Conservation (phyloP, 306 rosid genomes). For the Chamaecrista fasciculata region DNA sequence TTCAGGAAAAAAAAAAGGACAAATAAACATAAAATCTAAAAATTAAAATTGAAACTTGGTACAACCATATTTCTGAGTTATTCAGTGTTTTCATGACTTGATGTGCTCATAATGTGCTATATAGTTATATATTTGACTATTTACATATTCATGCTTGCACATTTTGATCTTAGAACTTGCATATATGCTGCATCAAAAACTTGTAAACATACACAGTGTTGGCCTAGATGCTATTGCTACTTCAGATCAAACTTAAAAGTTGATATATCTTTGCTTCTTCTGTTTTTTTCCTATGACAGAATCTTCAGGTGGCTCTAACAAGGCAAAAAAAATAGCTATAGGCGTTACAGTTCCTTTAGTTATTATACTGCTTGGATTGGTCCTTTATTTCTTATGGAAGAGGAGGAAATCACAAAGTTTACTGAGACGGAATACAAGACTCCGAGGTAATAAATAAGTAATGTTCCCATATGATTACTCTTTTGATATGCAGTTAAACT, state of each 20-base stretch:
- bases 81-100: no score
- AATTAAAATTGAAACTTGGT: no score
- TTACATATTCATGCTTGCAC: no score
- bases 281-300: conserved; percentile 32
- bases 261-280: conserved; percentile 20
- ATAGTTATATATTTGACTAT: no score
- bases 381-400: background rate
- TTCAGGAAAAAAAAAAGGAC: no score
- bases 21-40: no score
- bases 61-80: no score
- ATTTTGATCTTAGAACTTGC: background rate
- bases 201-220: background rate
- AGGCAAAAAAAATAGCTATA: conserved; percentile 31
- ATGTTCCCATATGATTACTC: background rate
- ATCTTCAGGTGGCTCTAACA: conserved; percentile 31
- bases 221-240: background rate
- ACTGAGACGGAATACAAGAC: conserved; percentile 21
- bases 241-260: conserved; percentile 13
- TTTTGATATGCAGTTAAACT: conserved; percentile 16
- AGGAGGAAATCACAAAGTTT: background rate
- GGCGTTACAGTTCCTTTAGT: conserved; percentile 42
- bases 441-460: conserved; percentile 40
- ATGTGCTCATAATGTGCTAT: no score
- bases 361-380: background rate
- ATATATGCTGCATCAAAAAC: background rate